Conservation (phyloP, 2,329 filamentous ascomycete species). For the Xylariaceae sp. region DNA sequence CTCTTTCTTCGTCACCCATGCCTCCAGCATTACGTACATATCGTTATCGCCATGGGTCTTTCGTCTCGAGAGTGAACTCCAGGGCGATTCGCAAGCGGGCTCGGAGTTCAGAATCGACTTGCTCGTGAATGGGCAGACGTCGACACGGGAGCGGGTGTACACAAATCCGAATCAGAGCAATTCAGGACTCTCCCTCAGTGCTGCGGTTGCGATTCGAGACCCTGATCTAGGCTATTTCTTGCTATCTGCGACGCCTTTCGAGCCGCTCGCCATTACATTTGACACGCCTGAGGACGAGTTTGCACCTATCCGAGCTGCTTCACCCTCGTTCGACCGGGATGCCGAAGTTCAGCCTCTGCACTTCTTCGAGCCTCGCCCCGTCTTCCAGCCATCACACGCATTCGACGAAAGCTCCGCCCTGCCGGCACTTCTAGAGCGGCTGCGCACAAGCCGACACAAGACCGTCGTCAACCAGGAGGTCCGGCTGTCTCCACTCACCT, state of each 20-base stretch:
- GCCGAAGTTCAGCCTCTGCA: constrained; percentile 39
- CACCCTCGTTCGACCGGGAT: constrained; percentile 34
- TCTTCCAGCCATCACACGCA: constrained; percentile 55
- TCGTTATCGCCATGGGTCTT: constrained; percentile 58
- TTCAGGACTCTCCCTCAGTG: constrained; percentile 42
- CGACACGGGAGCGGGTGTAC: constrained; percentile 48
- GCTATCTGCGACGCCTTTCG: constrained; percentile 50
- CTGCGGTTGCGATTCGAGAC: constrained; percentile 46
- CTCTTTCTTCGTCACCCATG: constrained; percentile 55
- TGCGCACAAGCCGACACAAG: constrained; percentile 54
- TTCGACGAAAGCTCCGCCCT: constrained; percentile 52
- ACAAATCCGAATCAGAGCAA: constrained; percentile 40
- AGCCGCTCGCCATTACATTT: constrained; percentile 52
- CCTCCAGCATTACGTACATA: constrained; percentile 51
- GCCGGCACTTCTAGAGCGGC: constrained; percentile 45
- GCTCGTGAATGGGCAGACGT: constrained; percentile 50
- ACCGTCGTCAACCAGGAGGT: constrained; percentile 59
- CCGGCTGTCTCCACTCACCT: constrained; percentile 60
- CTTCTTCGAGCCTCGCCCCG: constrained; percentile 56
- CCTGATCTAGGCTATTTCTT: constrained; percentile 58
- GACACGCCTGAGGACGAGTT: constrained; percentile 49
- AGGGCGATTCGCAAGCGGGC: constrained; percentile 47
- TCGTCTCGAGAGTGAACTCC: constrained; percentile 53
- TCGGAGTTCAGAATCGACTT: constrained; percentile 55
- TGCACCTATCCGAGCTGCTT: constrained; percentile 33